Percentiles rank a stretch among this genome's conserved stretches.
Evolutionary conservation across 805 yeast species (phyloP).

Genomic region (Wickerhamiella hasegawae): DNA sequence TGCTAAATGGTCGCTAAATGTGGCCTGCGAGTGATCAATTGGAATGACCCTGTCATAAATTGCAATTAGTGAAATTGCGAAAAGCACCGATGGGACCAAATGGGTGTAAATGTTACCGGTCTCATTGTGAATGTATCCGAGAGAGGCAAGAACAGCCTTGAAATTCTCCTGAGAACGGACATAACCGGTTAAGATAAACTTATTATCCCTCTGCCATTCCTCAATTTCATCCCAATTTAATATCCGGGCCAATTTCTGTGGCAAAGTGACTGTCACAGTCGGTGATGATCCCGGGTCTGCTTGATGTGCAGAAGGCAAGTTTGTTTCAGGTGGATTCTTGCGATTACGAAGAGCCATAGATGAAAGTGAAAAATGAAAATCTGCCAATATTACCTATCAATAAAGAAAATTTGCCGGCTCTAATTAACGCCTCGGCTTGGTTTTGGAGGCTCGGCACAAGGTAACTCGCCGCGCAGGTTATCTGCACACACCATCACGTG

Average conservation of each 20-base stretch:
- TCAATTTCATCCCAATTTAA: conserved; percentile 40
- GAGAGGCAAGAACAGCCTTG: conserved; percentile 30
- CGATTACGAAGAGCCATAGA: too few relatives aligned
- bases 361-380: too few relatives aligned
- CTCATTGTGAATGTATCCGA: conserved; percentile 50
- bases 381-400: too few relatives aligned
- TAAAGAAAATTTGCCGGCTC: too few relatives aligned
- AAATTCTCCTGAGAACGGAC: conserved; percentile 39
- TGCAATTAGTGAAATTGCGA: conserved; percentile 8
- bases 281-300: too few relatives aligned
- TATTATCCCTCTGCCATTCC: conserved; percentile 63
- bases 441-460: too few relatives aligned
- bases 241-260: background rate
- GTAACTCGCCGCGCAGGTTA: too few relatives aligned
- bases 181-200: conserved; percentile 47
- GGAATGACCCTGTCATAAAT: conserved; percentile 12
- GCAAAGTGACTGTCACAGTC: too few relatives aligned
- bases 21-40: conserved; percentile 14
- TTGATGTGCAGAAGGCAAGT: too few relatives aligned
- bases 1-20: conserved; percentile 32
- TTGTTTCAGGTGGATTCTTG: too few relatives aligned
- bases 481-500: too few relatives aligned
- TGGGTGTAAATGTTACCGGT: conserved; percentile 59
- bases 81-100: conserved; percentile 25
- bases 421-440: too few relatives aligned